A percentile compares a stretch with the other conserved stretches of the same genome.
These are phyloP conservation scores for Lecanicillium sp. DNA, from an alignment of 2,329 filamentous ascomycete species.

Conservation along the genomic window DNA sequence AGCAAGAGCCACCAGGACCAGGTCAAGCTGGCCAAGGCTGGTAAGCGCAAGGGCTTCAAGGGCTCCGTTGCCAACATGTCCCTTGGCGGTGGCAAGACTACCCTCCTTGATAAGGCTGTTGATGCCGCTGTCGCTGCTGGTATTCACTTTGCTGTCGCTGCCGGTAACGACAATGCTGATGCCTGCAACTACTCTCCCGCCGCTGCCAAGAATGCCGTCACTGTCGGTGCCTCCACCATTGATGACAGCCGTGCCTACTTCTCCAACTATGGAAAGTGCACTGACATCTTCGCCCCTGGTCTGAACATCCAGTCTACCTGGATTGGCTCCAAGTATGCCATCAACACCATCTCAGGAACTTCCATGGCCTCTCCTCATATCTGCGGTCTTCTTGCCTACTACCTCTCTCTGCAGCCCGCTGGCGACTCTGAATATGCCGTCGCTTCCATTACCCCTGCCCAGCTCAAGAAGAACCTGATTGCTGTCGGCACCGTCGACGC, in stretches of 20 bases:
- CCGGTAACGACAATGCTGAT: conserved; percentile 97
- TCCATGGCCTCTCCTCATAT: conserved; percentile 99
- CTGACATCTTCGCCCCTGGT: conserved; percentile 96
- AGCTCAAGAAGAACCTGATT: conserved; percentile 87
- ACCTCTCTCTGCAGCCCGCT: conserved; percentile 89
- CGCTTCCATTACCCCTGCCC: conserved; percentile 79
- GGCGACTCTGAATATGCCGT: conserved; percentile 87
- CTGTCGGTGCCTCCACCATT: conserved; percentile 89
- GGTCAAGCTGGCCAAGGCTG: conserved; percentile 69
- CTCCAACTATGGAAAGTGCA: conserved; percentile 99
- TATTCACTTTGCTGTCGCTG: conserved; percentile 95
- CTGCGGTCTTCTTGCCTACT: conserved; percentile 92
- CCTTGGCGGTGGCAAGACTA: conserved; percentile 93
- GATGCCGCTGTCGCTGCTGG: conserved; percentile 88
- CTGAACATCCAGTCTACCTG: conserved; percentile 96
- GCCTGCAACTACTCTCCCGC: conserved; percentile 99
- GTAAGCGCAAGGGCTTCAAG: conserved; percentile 96
- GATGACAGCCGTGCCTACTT: conserved; percentile 97
- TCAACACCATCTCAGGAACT: conserved; percentile 98
- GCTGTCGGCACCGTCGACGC: conserved; percentile 70
- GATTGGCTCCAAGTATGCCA: conserved; percentile 92
- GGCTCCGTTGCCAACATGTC: conserved; percentile 99
- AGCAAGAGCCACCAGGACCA: conserved; percentile 71
- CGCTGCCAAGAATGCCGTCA: conserved; percentile 83
- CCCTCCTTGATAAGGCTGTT: conserved; percentile 81